These are phyloP conservation scores for Penicillium sp. DNA, from an alignment of 2,329 filamentous ascomycete species.

Conservation along the genomic window DNA sequence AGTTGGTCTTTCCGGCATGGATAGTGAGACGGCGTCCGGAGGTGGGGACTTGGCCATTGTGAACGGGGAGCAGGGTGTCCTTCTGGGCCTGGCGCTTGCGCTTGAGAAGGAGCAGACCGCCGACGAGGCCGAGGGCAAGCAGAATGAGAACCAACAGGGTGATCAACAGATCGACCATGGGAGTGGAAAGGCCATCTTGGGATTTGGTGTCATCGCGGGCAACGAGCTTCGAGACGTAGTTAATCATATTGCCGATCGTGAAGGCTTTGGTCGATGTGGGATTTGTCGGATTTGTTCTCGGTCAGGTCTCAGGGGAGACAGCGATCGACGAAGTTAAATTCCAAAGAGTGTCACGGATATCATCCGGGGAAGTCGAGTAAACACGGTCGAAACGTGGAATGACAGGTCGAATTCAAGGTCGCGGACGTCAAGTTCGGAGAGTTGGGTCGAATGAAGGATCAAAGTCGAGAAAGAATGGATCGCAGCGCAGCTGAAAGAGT, in stretches of 20 bases:
- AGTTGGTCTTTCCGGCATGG: slow-evolving; percentile 61
- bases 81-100: slow-evolving; percentile 58
- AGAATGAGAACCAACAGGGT: slow-evolving; percentile 75
- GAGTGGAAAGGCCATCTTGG: slow-evolving; percentile 52
- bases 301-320: slow-evolving; percentile 6
- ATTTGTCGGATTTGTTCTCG: slow-evolving; percentile 1
- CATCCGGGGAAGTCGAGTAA: slow-evolving; percentile 12
- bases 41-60: slow-evolving; percentile 59
- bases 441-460: slow-evolving; percentile 2
- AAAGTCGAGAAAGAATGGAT: slow-evolving; percentile 45
- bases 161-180: slow-evolving; percentile 74
- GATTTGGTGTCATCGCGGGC: slow-evolving; percentile 48
- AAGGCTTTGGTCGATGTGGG: slow-evolving; percentile 3
- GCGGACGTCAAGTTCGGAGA: slow-evolving; percentile 8
- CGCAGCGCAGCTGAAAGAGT: slow-evolving; percentile 62
- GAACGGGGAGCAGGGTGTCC: slow-evolving; percentile 60
- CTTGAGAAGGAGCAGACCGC: slow-evolving; percentile 69
- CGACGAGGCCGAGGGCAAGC: slow-evolving; percentile 65
- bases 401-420: slow-evolving; percentile 10
- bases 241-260: slow-evolving; percentile 34
- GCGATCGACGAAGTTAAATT: slow-evolving; percentile 20
- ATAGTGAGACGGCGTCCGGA: slow-evolving; percentile 60
- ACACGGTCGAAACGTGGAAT: slow-evolving; percentile 7
- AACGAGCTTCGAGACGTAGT: slow-evolving; percentile 47
- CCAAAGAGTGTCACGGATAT: slow-evolving; percentile 18